phyloP scores from a whole-genome alignment of 2,329 filamentous ascomycete genomes.

The Colletotrichum costaricense region DNA sequence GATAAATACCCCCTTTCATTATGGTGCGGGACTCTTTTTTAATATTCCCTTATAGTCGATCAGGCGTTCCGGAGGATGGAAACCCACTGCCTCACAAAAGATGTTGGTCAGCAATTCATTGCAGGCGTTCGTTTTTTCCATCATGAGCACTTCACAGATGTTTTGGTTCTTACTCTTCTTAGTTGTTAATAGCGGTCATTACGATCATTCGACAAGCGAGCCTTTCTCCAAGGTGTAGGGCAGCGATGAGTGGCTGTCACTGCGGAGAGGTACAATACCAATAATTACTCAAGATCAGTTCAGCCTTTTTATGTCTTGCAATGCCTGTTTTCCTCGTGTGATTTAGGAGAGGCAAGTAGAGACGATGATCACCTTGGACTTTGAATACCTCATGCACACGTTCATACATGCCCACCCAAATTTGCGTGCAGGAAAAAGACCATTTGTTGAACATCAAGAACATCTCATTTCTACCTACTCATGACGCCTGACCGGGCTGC shows the following conservation, averaged over 20 bases:
- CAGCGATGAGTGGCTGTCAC: not conserved
- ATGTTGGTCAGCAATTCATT: not conserved
- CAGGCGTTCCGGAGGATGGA: slow-evolving; percentile 6
- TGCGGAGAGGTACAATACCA: not conserved
- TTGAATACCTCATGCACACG: not conserved
- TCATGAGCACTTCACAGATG: not conserved
- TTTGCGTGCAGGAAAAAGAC: not conserved
- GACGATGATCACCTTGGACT: too few relatives aligned
- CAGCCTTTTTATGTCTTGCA: not conserved
- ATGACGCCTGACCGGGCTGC: slow-evolving; percentile 36
- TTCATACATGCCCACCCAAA: not conserved
- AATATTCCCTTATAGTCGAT: not conserved
- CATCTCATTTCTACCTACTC: slow-evolving; percentile 37
- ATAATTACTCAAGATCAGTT: not conserved
- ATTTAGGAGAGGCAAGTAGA: not conserved
- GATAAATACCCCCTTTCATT: slow-evolving; percentile 34
- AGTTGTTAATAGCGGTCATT: slow-evolving; percentile 2
- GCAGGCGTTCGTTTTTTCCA: not conserved
- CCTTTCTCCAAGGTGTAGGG: not conserved
- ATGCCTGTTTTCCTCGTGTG: not conserved
- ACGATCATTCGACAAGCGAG: not conserved
- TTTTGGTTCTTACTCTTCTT: not conserved
- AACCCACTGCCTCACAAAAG: not conserved
- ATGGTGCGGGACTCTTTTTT: slow-evolving; percentile 5
- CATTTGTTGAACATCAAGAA: slow-evolving; percentile 27